These are phyloP conservation scores for Saksenaea vasiformis DNA, from an alignment of 371 early-diverging fungal species.

Conservation along the genomic window DNA sequence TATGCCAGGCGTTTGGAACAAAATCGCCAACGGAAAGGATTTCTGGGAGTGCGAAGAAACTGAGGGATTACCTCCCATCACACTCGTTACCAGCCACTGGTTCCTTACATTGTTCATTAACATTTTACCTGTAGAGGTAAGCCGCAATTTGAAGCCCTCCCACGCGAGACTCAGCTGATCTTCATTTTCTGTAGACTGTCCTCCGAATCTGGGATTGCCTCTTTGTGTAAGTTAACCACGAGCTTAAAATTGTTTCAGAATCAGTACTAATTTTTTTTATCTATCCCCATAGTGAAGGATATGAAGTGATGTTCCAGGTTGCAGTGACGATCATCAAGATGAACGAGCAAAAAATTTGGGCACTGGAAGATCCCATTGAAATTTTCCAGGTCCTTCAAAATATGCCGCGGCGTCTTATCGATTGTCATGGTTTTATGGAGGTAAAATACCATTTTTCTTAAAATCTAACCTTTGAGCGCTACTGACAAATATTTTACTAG, in stretches of 20 bases:
- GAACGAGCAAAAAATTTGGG: constrained; percentile 65
- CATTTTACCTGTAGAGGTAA: constrained; percentile 74
- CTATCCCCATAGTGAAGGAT: constrained; percentile 64
- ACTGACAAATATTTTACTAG: constrained; percentile 3
- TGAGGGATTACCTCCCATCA: constrained; percentile 67
- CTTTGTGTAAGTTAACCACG: constrained; percentile 57
- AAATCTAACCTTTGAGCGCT: constrained; percentile 7
- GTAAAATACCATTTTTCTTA: constrained; percentile 34
- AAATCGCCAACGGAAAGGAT: constrained; percentile 47
- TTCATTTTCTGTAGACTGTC: constrained; percentile 49
- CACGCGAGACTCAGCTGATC: constrained; percentile 8
- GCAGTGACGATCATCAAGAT: constrained; percentile 76
- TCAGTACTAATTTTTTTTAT: background rate
- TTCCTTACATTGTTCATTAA: constrained; percentile 82
- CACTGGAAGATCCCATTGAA: constrained; percentile 65
- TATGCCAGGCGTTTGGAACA: constrained; percentile 61
- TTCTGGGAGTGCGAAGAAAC: constrained; percentile 57
- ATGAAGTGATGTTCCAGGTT: constrained; percentile 75
- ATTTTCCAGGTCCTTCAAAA: constrained; percentile 64
- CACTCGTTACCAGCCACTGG: constrained; percentile 83
- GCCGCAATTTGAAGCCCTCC: constrained; percentile 47
- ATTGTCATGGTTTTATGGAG: constrained; percentile 73
- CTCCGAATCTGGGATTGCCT: constrained; percentile 85
- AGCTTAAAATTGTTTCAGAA: background rate
- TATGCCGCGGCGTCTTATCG: constrained; percentile 66